phyloP scores from a whole-genome alignment of 2,329 filamentous ascomycete genomes.

The Aspergillus ochraceoroseus region DNA sequence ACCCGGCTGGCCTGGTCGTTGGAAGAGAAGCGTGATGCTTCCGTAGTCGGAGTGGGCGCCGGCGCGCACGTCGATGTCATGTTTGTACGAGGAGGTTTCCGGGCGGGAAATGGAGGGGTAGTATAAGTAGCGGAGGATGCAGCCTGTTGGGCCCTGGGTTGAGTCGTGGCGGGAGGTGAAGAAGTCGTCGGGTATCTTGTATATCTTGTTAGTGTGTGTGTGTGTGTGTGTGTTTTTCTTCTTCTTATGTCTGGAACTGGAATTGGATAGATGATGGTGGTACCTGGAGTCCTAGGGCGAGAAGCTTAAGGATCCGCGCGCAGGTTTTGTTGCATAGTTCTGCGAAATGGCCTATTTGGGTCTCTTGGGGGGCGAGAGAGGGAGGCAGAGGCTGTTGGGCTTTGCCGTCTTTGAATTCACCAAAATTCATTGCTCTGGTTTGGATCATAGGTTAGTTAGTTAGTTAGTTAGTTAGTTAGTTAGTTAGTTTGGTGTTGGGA shows the following conservation, averaged over 20 bases:
- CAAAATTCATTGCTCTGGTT: slow-evolving; percentile 82
- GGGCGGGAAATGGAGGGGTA: slow-evolving; percentile 58
- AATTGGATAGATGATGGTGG: too few relatives aligned
- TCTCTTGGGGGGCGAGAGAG: slow-evolving; percentile 56
- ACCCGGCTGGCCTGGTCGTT: slow-evolving; percentile 75
- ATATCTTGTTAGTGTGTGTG: neutral
- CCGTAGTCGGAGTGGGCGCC: slow-evolving; percentile 90
- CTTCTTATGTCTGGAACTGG: neutral
- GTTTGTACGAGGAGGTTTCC: slow-evolving; percentile 42
- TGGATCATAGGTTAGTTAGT: neutral
- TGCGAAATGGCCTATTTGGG: slow-evolving; percentile 62
- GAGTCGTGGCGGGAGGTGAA: slow-evolving; percentile 59
- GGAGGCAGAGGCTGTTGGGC: slow-evolving; percentile 72
- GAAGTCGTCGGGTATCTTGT: slow-evolving; percentile 48
- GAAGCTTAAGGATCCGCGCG: slow-evolving; percentile 65
- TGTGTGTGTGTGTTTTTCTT: neutral
- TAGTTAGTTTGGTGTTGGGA: slow-evolving; percentile 5
- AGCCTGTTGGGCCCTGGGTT: slow-evolving; percentile 48
- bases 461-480: too few relatives aligned
- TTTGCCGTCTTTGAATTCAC: slow-evolving; percentile 64
- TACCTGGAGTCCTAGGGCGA: slow-evolving; percentile 71
- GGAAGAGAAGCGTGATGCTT: slow-evolving; percentile 69
- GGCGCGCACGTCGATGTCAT: slow-evolving; percentile 66
- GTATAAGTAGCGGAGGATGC: slow-evolving; percentile 65
- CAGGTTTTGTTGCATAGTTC: slow-evolving; percentile 68